A percentile compares a stretch with the other conserved stretches of the same genome.
phyloP scores from a whole-genome alignment of 2,329 filamentous ascomycete species.

The Alternaria conjuncta region DNA sequence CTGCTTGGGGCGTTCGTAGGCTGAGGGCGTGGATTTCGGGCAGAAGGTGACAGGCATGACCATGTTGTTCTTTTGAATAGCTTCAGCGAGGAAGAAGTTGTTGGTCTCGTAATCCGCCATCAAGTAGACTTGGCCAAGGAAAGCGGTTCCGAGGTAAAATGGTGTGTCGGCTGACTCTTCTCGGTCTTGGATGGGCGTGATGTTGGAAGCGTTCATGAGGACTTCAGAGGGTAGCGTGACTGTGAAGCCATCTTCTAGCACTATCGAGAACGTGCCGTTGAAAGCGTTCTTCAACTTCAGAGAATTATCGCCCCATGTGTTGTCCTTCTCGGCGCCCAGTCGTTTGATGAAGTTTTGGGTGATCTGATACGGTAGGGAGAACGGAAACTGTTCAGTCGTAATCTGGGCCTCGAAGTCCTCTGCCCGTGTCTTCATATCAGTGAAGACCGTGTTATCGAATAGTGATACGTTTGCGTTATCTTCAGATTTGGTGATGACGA shows the following conservation, averaged over 20 bases:
- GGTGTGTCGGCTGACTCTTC: slow-evolving; percentile 34
- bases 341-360: slow-evolving; percentile 50
- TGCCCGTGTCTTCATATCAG: slow-evolving; percentile 39
- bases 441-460: slow-evolving; percentile 40
- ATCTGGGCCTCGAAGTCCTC: slow-evolving; percentile 50
- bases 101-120: slow-evolving; percentile 52
- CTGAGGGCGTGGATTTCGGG: slow-evolving; percentile 43
- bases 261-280: slow-evolving; percentile 50
- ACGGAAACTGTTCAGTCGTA: slow-evolving; percentile 52
- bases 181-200: slow-evolving; percentile 45
- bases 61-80: slow-evolving; percentile 48
- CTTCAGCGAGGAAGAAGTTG: slow-evolving; percentile 51
- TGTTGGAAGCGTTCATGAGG: slow-evolving; percentile 48
- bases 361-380: slow-evolving; percentile 50
- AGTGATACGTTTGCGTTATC: slow-evolving; percentile 44
- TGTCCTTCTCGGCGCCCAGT: slow-evolving; percentile 44
- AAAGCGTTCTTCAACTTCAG: slow-evolving; percentile 47
- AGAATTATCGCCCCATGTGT: slow-evolving; percentile 47
- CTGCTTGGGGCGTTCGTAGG: slow-evolving; percentile 39
- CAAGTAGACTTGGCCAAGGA: slow-evolving; percentile 53
- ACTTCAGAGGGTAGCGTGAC: slow-evolving; percentile 50
- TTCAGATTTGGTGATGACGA: slow-evolving; percentile 44
- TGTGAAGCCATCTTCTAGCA: slow-evolving; percentile 49
- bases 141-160: slow-evolving; percentile 50
- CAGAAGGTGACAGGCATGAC: slow-evolving; percentile 53